Evolutionary conservation across 208 protist genomes (phyloP).

Genomic region (Naegleria lovaniensis): DNA sequence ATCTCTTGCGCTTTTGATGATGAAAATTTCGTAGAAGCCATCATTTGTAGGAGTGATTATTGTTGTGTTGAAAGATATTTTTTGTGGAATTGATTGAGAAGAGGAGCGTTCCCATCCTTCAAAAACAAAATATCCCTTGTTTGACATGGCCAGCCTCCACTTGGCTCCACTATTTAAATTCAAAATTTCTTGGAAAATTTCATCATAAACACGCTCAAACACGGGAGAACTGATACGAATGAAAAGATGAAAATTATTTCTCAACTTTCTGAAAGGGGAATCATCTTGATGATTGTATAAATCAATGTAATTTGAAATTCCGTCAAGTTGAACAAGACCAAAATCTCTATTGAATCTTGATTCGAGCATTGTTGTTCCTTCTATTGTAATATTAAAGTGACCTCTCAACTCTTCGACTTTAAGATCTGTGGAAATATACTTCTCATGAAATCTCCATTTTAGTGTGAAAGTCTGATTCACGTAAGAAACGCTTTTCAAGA

Average conservation of each 20-base stretch:
- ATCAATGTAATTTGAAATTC: background rate
- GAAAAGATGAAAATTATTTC: background rate
- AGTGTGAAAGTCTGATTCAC: background rate
- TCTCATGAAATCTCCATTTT: background rate
- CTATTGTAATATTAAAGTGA: background rate
- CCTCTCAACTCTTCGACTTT: background rate
- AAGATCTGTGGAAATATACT: background rate
- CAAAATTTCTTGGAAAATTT: background rate
- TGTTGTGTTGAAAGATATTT: background rate
- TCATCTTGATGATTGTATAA: background rate
- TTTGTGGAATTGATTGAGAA: background rate
- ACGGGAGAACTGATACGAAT: background rate
- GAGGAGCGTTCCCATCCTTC: background rate
- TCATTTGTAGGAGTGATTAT: no score
- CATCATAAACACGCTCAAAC: background rate
- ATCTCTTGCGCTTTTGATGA: background rate
- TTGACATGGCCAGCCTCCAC: background rate
- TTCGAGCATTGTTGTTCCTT: background rate
- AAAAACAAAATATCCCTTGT: background rate
- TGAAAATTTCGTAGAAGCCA: background rate
- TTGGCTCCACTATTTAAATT: background rate
- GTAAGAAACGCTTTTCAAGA: background rate
- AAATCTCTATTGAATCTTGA: background rate
- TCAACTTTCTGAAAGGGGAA: background rate
- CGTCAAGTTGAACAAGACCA: background rate